Conservation (phyloP, 345 rosid genomes). For the Syzygium aromaticum region DNA sequence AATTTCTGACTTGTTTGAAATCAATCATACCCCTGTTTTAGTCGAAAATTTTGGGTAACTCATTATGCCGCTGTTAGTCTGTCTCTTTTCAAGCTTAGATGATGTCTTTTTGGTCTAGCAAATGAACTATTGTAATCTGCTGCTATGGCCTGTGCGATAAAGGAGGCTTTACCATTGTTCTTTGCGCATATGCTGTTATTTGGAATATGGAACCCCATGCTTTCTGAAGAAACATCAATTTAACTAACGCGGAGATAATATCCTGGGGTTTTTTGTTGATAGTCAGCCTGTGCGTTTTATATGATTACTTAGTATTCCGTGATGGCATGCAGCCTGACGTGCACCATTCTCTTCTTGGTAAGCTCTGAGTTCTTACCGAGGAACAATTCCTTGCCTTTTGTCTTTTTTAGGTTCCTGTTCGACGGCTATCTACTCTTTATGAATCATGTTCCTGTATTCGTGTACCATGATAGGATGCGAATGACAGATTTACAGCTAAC, state of each 20-base stretch:
- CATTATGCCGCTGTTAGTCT: neutral
- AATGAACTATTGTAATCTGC: neutral
- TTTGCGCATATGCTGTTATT: neutral
- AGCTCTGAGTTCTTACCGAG: neutral
- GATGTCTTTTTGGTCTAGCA: neutral
- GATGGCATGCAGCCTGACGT: neutral
- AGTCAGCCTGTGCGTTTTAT: neutral
- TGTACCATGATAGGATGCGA: neutral
- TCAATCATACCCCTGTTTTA: neutral
- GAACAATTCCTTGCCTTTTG: neutral
- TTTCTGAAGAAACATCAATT: neutral
- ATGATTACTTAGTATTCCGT: neutral
- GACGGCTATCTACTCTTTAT: neutral
- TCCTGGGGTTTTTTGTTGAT: neutral
- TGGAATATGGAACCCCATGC: neutral
- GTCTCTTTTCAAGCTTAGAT: neutral
- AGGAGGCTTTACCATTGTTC: neutral
- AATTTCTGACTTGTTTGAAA: neutral
- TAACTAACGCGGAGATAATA: neutral
- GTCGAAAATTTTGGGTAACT: neutral
- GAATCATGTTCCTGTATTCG: neutral
- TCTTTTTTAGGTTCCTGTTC: neutral
- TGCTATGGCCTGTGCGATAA: neutral
- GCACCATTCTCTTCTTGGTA: neutral
- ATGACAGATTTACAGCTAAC: neutral